phyloP scores from a whole-genome alignment of 1,284 basidiomycete species.

The Ustilago xerochloae region DNA sequence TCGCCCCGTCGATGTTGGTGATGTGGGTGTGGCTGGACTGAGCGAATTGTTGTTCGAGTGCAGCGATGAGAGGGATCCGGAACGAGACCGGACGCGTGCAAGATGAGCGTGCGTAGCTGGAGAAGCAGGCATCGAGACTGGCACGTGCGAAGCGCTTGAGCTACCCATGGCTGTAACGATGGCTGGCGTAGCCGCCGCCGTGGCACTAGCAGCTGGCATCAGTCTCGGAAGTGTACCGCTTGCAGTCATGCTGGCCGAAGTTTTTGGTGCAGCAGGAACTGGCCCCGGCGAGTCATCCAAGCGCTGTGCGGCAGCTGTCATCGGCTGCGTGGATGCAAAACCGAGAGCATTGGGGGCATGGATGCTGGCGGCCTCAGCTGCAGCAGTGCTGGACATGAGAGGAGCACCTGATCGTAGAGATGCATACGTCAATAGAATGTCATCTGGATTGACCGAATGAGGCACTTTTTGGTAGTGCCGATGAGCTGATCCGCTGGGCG shows the following conservation, averaged over 20 bases:
- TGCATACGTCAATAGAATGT: conserved; percentile 49
- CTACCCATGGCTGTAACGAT: conserved; percentile 30
- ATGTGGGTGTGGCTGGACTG: conserved; percentile 20
- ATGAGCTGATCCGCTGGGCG: conserved; percentile 29
- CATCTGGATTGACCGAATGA: conserved; percentile 43
- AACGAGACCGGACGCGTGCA: conserved; percentile 36
- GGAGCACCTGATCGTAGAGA: conserved; percentile 50
- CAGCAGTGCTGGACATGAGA: conserved; percentile 19
- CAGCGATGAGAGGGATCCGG: conserved; percentile 48
- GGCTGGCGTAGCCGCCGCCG: conserved; percentile 39
- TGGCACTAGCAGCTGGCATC: conserved; percentile 39
- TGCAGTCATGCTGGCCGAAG: conserved; percentile 16
- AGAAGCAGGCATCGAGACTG: conserved; percentile 25
- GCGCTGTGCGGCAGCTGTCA: conserved; percentile 29
- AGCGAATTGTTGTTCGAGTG: conserved; percentile 29
- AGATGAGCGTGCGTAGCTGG: conserved; percentile 32
- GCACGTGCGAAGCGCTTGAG: conserved; percentile 29
- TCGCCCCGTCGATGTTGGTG: conserved; percentile 26
- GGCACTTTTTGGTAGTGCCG: conserved; percentile 36
- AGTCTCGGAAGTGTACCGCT: conserved; percentile 30
- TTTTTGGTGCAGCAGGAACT: not conserved
- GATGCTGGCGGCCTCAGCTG: conserved; percentile 13
- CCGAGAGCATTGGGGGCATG: conserved; percentile 10
- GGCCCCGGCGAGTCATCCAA: conserved; percentile 18
- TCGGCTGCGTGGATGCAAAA: conserved; percentile 22